phyloP scores from a whole-genome alignment of 78 protist species.

The Guillardia theta region DNA sequence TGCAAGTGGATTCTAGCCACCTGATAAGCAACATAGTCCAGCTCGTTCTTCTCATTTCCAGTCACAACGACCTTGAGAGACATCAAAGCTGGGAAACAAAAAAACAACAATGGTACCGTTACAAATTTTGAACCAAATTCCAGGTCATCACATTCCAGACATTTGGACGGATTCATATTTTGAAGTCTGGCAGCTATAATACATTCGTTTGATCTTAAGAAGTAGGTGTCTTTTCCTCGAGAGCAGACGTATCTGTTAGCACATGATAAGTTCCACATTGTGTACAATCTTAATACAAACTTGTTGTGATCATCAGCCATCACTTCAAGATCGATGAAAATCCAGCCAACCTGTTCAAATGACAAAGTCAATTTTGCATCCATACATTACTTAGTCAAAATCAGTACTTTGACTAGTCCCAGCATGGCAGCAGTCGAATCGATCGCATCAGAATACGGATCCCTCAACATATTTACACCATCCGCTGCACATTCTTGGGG shows the following conservation, averaged over 20 bases:
- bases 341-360: neutral
- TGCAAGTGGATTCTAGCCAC: neutral
- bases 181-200: neutral
- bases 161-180: neutral
- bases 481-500: neutral
- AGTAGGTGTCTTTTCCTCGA: neutral
- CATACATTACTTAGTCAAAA: no score
- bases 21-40: neutral
- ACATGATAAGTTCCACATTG: neutral
- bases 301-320: neutral
- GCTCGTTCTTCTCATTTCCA: neutral
- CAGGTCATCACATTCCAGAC: neutral
- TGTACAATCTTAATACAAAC: neutral
- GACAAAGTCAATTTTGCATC: no score
- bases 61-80: neutral
- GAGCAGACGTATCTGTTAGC: neutral
- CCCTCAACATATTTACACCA: neutral
- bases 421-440: neutral
- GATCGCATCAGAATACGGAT: neutral
- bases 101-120: no score
- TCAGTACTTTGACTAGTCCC: neutral
- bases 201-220: neutral
- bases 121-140: neutral
- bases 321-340: slow-evolving; percentile 1
- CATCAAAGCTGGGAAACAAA: no score